Evolutionary conservation across 495 filamentous ascomycete genomes (phyloP).

Genomic region (Xylaria intraflava): DNA sequence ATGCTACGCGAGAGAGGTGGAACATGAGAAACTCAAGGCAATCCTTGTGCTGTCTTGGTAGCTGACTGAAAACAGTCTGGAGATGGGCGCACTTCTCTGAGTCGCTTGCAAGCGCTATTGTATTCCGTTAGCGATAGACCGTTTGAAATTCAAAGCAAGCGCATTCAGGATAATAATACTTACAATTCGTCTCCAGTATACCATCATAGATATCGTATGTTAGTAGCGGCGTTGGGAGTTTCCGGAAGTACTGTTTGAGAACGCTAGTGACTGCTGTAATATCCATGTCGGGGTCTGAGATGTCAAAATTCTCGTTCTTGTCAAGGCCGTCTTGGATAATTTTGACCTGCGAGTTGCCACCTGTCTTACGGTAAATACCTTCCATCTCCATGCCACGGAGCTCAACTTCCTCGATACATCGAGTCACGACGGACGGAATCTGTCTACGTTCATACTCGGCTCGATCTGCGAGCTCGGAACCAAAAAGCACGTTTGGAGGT

Average conservation of each 20-base stretch:
- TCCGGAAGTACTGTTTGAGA: constrained; percentile 97
- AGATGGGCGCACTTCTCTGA: constrained; percentile 60
- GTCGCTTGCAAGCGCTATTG: constrained; percentile 46
- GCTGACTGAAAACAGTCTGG: constrained; percentile 60
- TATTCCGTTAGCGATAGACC: constrained; percentile 8
- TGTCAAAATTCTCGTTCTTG: constrained; percentile 72
- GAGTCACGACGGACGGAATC: constrained; percentile 83
- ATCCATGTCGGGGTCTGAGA: constrained; percentile 87
- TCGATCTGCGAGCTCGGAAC: constrained; percentile 79
- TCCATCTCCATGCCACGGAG: constrained; percentile 95
- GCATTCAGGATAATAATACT: constrained; percentile 17
- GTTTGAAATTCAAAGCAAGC: neutral
- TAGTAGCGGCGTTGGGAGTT: constrained; percentile 82
- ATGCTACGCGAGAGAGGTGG: constrained; percentile 84
- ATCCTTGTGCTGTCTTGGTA: constrained; percentile 78
- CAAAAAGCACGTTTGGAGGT: constrained; percentile 65
- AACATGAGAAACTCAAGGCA: constrained; percentile 91
- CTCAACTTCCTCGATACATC: constrained; percentile 97
- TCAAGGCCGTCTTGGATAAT: constrained; percentile 87
- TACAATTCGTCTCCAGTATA: constrained; percentile 71
- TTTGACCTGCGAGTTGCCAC: constrained; percentile 81
- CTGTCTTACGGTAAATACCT: constrained; percentile 97
- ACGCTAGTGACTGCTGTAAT: constrained; percentile 94
- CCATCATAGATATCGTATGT: constrained; percentile 89
- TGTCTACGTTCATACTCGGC: constrained; percentile 84